These are phyloP conservation scores for Citrullus colocynthis DNA, from an alignment of 306 rosid species.

Conservation along the genomic window DNA sequence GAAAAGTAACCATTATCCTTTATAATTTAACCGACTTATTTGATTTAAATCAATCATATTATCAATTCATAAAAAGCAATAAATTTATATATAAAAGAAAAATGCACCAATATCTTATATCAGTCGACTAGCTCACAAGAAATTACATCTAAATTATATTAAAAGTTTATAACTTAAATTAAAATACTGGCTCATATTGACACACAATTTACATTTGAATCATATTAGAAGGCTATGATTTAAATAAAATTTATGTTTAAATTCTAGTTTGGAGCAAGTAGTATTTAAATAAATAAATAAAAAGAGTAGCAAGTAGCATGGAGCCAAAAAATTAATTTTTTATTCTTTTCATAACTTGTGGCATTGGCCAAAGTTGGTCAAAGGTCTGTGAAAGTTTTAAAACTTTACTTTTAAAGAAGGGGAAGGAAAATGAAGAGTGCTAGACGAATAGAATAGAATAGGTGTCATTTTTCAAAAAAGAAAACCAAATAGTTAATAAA, in stretches of 20 bases:
- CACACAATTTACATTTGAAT: neutral
- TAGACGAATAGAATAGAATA: neutral
- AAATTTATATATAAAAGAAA: no score
- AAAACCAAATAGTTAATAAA: neutral
- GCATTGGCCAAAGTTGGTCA: neutral
- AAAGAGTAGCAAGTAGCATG: neutral
- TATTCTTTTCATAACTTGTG: neutral
- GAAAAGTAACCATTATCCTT: no score
- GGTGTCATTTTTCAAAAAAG: neutral
- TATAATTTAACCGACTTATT: no score
- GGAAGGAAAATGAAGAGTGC: neutral
- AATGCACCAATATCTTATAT: no score
- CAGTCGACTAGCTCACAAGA: no score
- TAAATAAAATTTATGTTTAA: neutral
- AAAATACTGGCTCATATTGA: no score
- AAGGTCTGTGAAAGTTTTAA: slow-evolving; percentile 5
- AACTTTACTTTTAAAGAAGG: slow-evolving; percentile 3
- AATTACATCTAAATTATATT: no score
- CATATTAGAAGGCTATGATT: neutral
- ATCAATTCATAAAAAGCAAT: no score
- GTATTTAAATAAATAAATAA: no score
- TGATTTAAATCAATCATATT: no score
- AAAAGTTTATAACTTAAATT: no score
- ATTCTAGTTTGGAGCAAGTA: no score
- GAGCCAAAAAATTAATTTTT: neutral